A percentile compares a stretch with the other conserved stretches of the same genome.
Conservation (phyloP, 2,329 filamentous ascomycete genomes). For the Teratosphaeria zuluensis region DNA sequence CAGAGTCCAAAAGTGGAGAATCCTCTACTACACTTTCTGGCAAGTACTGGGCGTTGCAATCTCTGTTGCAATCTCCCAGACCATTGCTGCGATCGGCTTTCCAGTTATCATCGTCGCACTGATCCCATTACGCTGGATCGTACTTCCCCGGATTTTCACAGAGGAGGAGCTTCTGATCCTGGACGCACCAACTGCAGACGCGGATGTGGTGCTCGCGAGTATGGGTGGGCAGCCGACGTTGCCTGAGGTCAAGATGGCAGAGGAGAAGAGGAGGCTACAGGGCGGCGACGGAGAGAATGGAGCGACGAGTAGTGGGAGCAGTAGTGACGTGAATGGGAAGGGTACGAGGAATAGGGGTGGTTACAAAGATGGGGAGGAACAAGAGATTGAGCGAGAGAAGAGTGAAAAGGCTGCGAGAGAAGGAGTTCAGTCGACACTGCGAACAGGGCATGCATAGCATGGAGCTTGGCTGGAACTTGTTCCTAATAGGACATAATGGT, state of each 20-base stretch:
- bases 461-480: neutral
- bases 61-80: slow-evolving; percentile 50
- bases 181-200: slow-evolving; percentile 46
- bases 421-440: slow-evolving; percentile 13
- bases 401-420: slow-evolving; percentile 9
- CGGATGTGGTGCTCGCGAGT: slow-evolving; percentile 44
- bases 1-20: slow-evolving; percentile 34
- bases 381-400: slow-evolving; percentile 7
- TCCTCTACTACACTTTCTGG: slow-evolving; percentile 42
- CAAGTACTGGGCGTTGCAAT: slow-evolving; percentile 44
- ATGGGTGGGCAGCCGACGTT: slow-evolving; percentile 40
- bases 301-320: slow-evolving; percentile 12
- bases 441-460: slow-evolving; percentile 14
- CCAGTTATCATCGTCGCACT: slow-evolving; percentile 48
- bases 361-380: slow-evolving; percentile 15
- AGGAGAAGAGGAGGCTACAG: slow-evolving; percentile 12
- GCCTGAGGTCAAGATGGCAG: slow-evolving; percentile 24
- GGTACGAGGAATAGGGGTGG: slow-evolving; percentile 14
- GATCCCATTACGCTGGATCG: slow-evolving; percentile 44
- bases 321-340: slow-evolving; percentile 6
- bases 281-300: slow-evolving; percentile 17
- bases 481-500: neutral
- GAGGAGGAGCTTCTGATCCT: slow-evolving; percentile 40
- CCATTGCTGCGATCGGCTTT: slow-evolving; percentile 50
- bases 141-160: slow-evolving; percentile 43